Percentiles rank a stretch among this genome's conserved stretches.
These are phyloP conservation scores for Graphilbum sp. DNA, from an alignment of 2,329 filamentous ascomycete genomes.

Conservation along the genomic window DNA sequence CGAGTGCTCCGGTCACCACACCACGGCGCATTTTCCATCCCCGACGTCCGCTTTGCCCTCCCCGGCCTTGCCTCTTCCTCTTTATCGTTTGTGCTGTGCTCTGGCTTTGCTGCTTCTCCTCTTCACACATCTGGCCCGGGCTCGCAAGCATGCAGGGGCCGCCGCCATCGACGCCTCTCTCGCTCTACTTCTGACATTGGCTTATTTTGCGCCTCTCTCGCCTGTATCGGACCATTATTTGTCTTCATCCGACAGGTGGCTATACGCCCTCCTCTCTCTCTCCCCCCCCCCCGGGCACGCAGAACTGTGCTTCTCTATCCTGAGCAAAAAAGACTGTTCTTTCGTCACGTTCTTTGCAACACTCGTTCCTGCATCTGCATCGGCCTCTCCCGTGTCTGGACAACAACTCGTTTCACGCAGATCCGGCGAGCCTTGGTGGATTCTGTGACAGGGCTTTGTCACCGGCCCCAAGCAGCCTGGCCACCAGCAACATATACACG, in stretches of 20 bases:
- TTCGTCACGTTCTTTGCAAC: too few species aligned
- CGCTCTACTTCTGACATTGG: not conserved
- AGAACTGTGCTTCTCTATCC: too few species aligned
- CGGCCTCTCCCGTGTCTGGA: too few species aligned
- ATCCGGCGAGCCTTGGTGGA: too few species aligned
- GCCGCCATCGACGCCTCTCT: not conserved
- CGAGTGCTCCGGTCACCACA: not conserved
- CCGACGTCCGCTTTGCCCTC: not conserved
- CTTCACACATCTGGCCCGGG: not conserved
- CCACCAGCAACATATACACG: too few species aligned
- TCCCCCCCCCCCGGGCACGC: too few species aligned
- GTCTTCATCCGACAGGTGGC: too few species aligned
- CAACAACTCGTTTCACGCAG: too few species aligned
- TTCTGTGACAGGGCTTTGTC: too few species aligned
- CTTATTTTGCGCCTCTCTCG: not conserved
- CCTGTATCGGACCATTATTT: not conserved
- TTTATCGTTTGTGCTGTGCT: not conserved
- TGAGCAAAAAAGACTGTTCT: too few species aligned
- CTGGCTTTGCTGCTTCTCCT: not conserved
- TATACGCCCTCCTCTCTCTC: not conserved
- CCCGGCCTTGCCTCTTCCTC: not conserved
- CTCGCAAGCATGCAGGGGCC: not conserved
- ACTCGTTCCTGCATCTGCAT: too few species aligned
- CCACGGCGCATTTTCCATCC: not conserved
- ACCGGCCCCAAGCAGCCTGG: too few species aligned